Percentiles rank a stretch among this genome's conserved stretches.
Conservation (phyloP, 176 grass and related monocot genomes). For the Oryza glumipatula region DNA sequence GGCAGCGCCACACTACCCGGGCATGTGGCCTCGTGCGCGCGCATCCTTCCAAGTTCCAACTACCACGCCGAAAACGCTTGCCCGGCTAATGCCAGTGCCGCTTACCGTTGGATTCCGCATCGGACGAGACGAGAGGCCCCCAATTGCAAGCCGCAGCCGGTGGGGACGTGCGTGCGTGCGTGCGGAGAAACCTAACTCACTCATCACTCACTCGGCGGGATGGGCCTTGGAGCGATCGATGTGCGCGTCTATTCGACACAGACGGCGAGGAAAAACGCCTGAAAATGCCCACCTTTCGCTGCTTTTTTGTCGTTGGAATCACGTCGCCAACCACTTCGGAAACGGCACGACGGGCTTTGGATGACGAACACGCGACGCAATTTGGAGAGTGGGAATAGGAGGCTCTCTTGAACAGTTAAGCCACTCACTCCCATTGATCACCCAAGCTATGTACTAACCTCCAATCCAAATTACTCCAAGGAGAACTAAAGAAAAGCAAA, state of each 20-base stretch:
- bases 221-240: not conserved
- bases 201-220: not conserved
- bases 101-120: slow-evolving; percentile 19
- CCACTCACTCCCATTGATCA: slow-evolving; percentile 20
- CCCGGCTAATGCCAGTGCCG: not conserved
- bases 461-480: slow-evolving; percentile 50
- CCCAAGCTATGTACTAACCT: slow-evolving; percentile 58
- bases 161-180: not conserved
- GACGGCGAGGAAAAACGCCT: slow-evolving; percentile 28
- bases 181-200: not conserved
- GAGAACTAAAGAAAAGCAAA: slow-evolving; percentile 27
- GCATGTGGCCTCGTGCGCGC: slow-evolving; percentile 42
- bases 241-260: not conserved
- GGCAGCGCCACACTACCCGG: not conserved
- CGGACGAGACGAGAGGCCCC: slow-evolving; percentile 2
- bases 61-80: slow-evolving; percentile 7
- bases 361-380: slow-evolving; percentile 24
- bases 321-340: slow-evolving; percentile 26
- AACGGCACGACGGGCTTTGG: slow-evolving; percentile 31
- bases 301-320: slow-evolving; percentile 25
- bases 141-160: not conserved
- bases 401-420: slow-evolving; percentile 18
- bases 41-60: slow-evolving; percentile 3
- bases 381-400: not conserved
- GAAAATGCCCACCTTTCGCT: slow-evolving; percentile 44